phyloP scores from a whole-genome alignment of 2,329 filamentous ascomycete genomes.

The Penicillium sp. region DNA sequence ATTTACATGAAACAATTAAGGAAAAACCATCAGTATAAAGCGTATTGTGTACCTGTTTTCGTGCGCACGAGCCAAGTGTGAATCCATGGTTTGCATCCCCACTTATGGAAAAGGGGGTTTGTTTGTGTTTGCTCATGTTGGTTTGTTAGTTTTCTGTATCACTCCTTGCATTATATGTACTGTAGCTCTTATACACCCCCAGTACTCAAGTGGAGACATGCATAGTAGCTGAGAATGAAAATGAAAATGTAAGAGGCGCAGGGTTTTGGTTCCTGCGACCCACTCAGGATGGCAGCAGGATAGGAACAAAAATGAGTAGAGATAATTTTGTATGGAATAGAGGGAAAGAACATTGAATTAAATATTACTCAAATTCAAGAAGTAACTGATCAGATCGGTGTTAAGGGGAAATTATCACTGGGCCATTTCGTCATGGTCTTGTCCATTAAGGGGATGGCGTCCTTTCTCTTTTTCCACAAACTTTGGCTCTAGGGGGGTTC shows the following conservation, averaged over 20 bases:
- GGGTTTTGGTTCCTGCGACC: neutral
- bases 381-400: neutral
- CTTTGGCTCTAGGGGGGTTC: constrained; percentile 5
- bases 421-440: neutral
- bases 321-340: neutral
- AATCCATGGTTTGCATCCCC: neutral
- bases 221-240: neutral
- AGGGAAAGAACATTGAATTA: neutral
- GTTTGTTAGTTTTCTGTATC: neutral
- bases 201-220: neutral
- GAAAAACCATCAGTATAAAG: neutral
- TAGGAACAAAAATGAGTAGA: neutral
- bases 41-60: neutral
- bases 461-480: constrained; percentile 1
- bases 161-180: neutral
- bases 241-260: no score
- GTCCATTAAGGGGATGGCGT: neutral
- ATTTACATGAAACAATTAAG: neutral
- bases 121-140: neutral
- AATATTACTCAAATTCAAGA: neutral
- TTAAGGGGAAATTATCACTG: neutral
- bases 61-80: constrained; percentile 11
- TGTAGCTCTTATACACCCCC: neutral
- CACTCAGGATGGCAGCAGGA: neutral
- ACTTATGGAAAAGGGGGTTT: neutral